A percentile compares a stretch with the other conserved stretches of the same genome.
phyloP scores from a whole-genome alignment of 768 basidiomycete species.

The Hebeloma cylindrosporum region DNA sequence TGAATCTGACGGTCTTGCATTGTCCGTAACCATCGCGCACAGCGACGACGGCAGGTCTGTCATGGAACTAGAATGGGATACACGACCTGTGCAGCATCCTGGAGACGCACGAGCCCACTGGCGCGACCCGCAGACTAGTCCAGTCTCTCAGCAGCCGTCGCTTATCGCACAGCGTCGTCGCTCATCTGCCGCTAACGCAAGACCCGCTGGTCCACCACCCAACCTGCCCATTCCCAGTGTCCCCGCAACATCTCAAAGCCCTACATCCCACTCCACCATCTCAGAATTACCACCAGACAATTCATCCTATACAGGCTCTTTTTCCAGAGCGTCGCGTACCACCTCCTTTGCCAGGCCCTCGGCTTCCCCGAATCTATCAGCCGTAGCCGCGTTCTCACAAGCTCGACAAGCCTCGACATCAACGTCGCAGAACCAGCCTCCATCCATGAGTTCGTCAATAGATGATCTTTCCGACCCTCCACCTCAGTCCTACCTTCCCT shows the following conservation, averaged over 20 bases:
- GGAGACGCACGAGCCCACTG: conserved; percentile 28
- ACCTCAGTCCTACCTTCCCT: conserved; percentile 50
- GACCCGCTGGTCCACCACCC: conserved; percentile 72
- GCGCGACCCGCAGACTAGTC: conserved; percentile 33
- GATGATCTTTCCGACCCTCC: conserved; percentile 60
- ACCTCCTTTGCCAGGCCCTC: conserved; percentile 38
- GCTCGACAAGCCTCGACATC: conserved; percentile 38
- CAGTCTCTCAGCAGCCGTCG: conserved; percentile 33
- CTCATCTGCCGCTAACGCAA: conserved; percentile 61
- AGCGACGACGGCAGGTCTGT: conserved; percentile 4
- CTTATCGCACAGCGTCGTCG: conserved; percentile 50
- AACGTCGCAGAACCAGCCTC: conserved; percentile 17
- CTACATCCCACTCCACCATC: conserved; percentile 18
- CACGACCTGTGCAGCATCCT: conserved; percentile 31
- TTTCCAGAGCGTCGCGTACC: conserved; percentile 31
- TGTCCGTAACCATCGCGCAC: conserved; percentile 10
- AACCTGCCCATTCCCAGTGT: conserved; percentile 72
- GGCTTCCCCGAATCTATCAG: conserved; percentile 51
- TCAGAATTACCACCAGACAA: conserved; percentile 23
- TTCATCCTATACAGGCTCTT: conserved; percentile 23
- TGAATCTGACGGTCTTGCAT: conserved; percentile 10
- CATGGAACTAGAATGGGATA: conserved; percentile 43
- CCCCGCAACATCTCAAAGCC: conserved; percentile 38
- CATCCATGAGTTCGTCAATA: conserved; percentile 38
- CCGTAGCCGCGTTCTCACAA: conserved; percentile 63